phyloP scores from a whole-genome alignment of 495 filamentous ascomycete species.

The Aspergillus egyptiacus region DNA sequence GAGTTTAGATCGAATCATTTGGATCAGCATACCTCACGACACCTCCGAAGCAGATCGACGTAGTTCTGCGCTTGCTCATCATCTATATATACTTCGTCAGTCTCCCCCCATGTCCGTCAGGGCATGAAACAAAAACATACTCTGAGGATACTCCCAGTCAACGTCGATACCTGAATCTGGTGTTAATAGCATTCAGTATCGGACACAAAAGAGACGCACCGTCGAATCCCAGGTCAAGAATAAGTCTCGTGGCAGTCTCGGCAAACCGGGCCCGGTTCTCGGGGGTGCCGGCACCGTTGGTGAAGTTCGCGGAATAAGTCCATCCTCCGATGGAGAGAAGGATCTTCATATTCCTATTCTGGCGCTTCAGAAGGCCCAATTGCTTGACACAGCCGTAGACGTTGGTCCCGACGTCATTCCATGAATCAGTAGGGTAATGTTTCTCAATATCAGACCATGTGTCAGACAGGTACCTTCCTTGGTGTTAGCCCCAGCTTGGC shows the following conservation, averaged over 20 bases:
- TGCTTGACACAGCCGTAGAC: conserved; percentile 75
- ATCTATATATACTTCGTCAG: conserved; percentile 31
- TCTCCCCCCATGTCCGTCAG: neutral
- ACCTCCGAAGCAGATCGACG: conserved; percentile 62
- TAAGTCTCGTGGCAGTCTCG: conserved; percentile 55
- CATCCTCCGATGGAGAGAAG: conserved; percentile 93
- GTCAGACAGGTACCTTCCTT: conserved; percentile 65
- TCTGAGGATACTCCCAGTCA: conserved; percentile 56
- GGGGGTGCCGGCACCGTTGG: conserved; percentile 53
- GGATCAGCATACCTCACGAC: conserved; percentile 42
- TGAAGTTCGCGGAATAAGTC: conserved; percentile 90
- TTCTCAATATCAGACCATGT: conserved; percentile 82
- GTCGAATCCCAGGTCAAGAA: conserved; percentile 63
- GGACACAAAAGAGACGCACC: conserved; percentile 24
- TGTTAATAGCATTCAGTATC: conserved; percentile 9
- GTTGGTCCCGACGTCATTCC: conserved; percentile 42
- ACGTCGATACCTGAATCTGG: conserved; percentile 46
- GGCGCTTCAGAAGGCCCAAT: conserved; percentile 82
- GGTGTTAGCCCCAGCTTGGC: conserved; percentile 1
- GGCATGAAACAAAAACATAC: conserved; percentile 13
- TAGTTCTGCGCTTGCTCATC: conserved; percentile 59
- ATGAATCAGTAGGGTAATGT: conserved; percentile 56
- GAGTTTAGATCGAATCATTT: neutral
- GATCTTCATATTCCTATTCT: conserved; percentile 82
- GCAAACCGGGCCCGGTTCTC: conserved; percentile 72